Base-by-base conservation (phyloP, 225 moss, liverwort and hornwort genomes). In the Antitrichia curtipendula region DNA sequence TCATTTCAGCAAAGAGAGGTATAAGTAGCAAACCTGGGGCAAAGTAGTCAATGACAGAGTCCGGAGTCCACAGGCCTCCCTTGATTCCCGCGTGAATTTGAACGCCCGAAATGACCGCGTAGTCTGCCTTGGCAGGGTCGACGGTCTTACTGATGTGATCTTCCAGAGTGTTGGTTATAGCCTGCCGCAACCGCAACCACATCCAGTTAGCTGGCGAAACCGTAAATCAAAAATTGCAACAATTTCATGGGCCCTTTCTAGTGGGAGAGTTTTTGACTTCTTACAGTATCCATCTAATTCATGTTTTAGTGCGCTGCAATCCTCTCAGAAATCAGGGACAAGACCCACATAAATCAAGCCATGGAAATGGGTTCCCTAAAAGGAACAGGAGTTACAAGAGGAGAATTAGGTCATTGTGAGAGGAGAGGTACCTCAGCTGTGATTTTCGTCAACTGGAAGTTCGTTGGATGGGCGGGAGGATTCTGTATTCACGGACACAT, bases 401-500 rank as follows among this genome's bases (percentile, higher is more conserved):
- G 36, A 49, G 79, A 64, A 54, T 31, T 32, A 21, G 65, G 75
- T 64, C n/a, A 83, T 25, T 53, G 38, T 19, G 40, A 54, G 45
- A 41, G 45, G 72, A 36, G 25, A 59, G 15, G 38, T 89, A 94
- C 94, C 85, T 95, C 74, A 45, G 89, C 92, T 66, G 95, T 90
- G 64, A 92, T 88, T 72, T 88, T 86, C 82, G 95, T 92, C 85
- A 95, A 70, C 24, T 92, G 92, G 81, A 95, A 95, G 82, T 93
- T 93, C 34, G 93, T 95, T 52, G 93, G 63, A 63, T 40, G 62
- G 43, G 81, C 87, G 16, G 80, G 66, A 4, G 91, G 94, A 36
- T 92, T 60, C 95, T 95, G 81, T 58, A 60, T 45, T 69, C 69
- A 40, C 20, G 24, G 24, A 64, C 65, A 77, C 66, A 66, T 86